Base-by-base conservation (phyloP, 164 flowering plant genomes). In the Pachysandra terminalis region DNA sequence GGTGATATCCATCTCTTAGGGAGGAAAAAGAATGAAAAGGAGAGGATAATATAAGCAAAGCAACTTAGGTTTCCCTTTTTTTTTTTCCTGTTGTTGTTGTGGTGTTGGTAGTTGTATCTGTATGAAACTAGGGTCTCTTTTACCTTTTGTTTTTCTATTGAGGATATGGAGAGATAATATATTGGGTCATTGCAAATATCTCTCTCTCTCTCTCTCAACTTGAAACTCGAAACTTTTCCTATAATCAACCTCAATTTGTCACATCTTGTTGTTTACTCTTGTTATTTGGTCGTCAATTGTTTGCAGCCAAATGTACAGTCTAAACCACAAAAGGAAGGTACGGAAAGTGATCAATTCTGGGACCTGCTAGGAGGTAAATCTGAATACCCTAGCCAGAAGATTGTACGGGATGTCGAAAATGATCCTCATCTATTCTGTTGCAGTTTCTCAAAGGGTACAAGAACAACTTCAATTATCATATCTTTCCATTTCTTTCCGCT, bases 391-490 rank as follows among this genome's bases (percentile, higher is more conserved):
- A 85, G 86, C 79, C 93, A 96, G 74, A 96, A 91, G 83, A 82
- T 90, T 75, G 79, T 49, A 54, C 83, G 82, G 71, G 85, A 80
- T 52, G 77, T 85, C 53, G 99, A 96, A 80, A 85, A 79, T 74
- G 99, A 96, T 83, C 89, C 97, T 76, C 98, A 86, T 66, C 81
- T 96, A 32, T 96, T 96, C 75, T 84, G 95, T 45, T 93, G 97
- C 81, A 73, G 78, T 57, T 88, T 83, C 73, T 73, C 82, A 41
- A 84, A 87, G 73, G 98, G 99, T 93, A 75, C 21, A 57, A 60
- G 45, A 59, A 68, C 19, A 54, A 19, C 25, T 23, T 66, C 10
- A 24, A 28, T 45, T 67, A 13, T 21, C 23, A 56, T 21, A 9
- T 55, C 55, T 5, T 10, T 51, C 15, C 54, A 45, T 59, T 53